Base-by-base conservation (phyloP, 2,329 filamentous ascomycete species). In the Fusarium fujikuroi region DNA sequence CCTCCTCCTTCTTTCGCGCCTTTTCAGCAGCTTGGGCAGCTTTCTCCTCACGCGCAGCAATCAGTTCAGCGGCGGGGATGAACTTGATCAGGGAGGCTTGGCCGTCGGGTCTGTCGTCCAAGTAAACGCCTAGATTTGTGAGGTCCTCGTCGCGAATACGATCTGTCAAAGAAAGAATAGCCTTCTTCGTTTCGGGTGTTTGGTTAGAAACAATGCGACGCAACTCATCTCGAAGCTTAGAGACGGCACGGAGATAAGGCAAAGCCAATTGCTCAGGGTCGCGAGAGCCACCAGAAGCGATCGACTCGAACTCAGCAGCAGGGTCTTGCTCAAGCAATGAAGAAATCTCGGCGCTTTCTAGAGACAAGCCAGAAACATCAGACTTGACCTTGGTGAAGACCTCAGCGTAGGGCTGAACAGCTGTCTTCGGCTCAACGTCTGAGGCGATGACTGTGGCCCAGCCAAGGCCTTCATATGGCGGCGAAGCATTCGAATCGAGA, bases 61-160 rank as follows among this genome's bases (percentile, higher is more conserved):
- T 86, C 32, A 91, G 82, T 69, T 90, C 87, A 8, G 85, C 83
- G 8, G 86, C 87, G 0, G 88, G 87, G 15, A 90, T 84, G 67
- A 91, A 90, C 77, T 90, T 91, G 69, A 97, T 92, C 37, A 97
- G 87, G 1, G 94, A 94, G 1, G 90, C 92, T 79, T 87, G 87
- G 61, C 85, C 85, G 52, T 88, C 88, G n/a, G 84, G 84, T 56
- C 94, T 90, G 78, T 98, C 95, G 79, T 98, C 95, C 2, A 98
- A 90, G 78, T 97, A 97, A 65, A 98, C 92, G 42, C 92, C 93
- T 0, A 97, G 85, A 65, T 95, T 91, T 77, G 93, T 95, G 16
- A 98, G 89, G 63, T 95, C 91, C 15, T 90, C 87, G 80, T 98
- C 93, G 59, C 95, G 92, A 47, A 98, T 89, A 23, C 89, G 87